phyloP scores from a whole-genome alignment of 345 rosid species.

The Leavenworthia alabamica region DNA sequence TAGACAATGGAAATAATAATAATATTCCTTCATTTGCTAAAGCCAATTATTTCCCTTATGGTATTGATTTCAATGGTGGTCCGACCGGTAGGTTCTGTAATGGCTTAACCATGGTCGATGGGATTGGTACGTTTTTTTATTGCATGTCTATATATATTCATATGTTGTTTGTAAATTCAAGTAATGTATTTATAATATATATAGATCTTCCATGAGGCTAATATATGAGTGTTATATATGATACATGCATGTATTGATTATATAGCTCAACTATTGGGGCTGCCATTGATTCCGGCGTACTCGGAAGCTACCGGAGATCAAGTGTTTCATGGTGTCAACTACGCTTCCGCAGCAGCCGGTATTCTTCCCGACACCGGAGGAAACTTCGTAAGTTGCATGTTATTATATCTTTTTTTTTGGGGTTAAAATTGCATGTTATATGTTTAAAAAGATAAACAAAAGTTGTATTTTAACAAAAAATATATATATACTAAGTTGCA shows the following conservation, averaged over 20 bases:
- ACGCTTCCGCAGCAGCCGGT: constrained; percentile 97
- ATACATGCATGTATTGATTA: constrained; percentile 13
- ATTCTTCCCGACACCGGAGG: constrained; percentile 84
- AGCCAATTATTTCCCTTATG: constrained; percentile 92
- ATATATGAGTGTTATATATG: background rate
- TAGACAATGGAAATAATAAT: constrained; percentile 92
- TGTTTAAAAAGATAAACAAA: background rate
- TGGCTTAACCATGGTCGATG: constrained; percentile 93
- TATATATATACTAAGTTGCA: too few relatives aligned
- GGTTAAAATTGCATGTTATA: too few relatives aligned
- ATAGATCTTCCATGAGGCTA: background rate
- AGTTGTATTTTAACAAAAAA: background rate
- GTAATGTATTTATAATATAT: background rate
- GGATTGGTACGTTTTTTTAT: constrained; percentile 46
- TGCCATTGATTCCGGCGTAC: constrained; percentile 77
- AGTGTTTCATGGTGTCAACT: constrained; percentile 79
- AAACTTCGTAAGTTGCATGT: constrained; percentile 57
- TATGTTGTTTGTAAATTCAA: background rate
- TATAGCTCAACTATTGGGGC: constrained; percentile 73
- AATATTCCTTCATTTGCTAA: constrained; percentile 77
- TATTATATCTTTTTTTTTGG: background rate
- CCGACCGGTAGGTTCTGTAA: constrained; percentile 98
- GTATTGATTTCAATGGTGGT: constrained; percentile 89
- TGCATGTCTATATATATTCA: background rate
- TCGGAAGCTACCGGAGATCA: constrained; percentile 72